Conservation (phyloP, 768 basidiomycete species). For the Pulveroboletus ravenelii region DNA sequence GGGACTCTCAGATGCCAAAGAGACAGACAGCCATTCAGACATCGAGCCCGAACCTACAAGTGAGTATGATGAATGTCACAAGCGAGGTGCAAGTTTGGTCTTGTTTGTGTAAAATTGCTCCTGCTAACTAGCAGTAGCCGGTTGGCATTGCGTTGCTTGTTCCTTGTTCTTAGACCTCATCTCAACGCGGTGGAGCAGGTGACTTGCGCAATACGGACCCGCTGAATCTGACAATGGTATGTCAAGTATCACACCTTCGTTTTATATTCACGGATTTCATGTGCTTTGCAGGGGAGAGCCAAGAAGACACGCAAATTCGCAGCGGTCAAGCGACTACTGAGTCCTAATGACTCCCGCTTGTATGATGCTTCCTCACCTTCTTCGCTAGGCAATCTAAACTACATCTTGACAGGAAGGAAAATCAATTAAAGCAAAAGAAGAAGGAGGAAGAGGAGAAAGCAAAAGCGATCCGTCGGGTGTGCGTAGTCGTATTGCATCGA, state of each 20-base stretch:
- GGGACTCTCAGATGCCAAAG: neutral
- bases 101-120: neutral
- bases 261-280: neutral
- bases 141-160: no score
- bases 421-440: slow-evolving; percentile 83
- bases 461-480: slow-evolving; percentile 77
- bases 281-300: slow-evolving; percentile 63
- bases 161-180: no score
- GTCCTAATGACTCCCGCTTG: slow-evolving; percentile 91
- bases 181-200: neutral
- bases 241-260: neutral
- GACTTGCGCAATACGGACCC: neutral
- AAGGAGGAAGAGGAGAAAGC: slow-evolving; percentile 78
- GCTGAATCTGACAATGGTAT: slow-evolving; percentile 15
- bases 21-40: neutral
- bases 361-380: slow-evolving; percentile 36
- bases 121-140: no score
- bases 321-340: slow-evolving; percentile 86
- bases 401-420: slow-evolving; percentile 70
- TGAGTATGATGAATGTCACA: neutral
- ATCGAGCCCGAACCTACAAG: neutral
- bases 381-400: neutral
- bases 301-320: slow-evolving; percentile 97
- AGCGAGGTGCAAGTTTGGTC: neutral
- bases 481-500: slow-evolving; percentile 29